phyloP scores from a whole-genome alignment of 306 rosid genomes.

The Vigna radiata region DNA sequence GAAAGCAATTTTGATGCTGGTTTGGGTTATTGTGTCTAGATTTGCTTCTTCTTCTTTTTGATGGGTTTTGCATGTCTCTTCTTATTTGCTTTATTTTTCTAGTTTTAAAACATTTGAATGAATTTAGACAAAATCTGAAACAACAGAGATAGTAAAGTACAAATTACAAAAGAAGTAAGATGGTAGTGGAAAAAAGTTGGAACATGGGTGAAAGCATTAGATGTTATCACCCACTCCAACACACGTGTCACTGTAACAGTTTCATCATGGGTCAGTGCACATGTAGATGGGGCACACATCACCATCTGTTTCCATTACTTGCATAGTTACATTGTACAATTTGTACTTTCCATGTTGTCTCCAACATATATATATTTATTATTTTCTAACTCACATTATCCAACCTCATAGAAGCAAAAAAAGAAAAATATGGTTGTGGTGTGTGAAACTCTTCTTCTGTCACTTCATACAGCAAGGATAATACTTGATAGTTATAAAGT shows the following conservation, averaged over 20 bases:
- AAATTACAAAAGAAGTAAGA: conserved; percentile 30
- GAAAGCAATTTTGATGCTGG: too few relatives aligned
- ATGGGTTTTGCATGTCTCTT: not conserved
- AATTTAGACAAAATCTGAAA: conserved; percentile 36
- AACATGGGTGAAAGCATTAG: not conserved
- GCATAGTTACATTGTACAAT: not conserved
- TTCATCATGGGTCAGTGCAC: conserved; percentile 23
- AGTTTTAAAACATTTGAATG: not conserved
- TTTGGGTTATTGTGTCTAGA: too few relatives aligned
- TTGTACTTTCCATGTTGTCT: conserved; percentile 33
- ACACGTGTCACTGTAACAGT: conserved; percentile 40
- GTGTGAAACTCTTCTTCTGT: not conserved
- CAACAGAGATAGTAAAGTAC: conserved; percentile 23
- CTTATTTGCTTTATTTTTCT: not conserved
- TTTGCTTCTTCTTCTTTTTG: too few relatives aligned
- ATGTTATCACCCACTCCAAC: conserved; percentile 12
- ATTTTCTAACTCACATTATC: conserved; percentile 13
- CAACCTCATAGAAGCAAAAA: not conserved
- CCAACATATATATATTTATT: conserved; percentile 35
- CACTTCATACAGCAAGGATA: not conserved
- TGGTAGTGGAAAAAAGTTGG: not conserved
- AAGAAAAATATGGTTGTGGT: too few relatives aligned
- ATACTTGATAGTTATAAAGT: not conserved
- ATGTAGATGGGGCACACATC: conserved; percentile 38
- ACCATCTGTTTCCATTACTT: conserved; percentile 29